Percentiles rank a stretch among this genome's conserved stretches.
Evolutionary conservation across 345 rosid genomes (phyloP).

Genomic region (Jatropha curcas): DNA sequence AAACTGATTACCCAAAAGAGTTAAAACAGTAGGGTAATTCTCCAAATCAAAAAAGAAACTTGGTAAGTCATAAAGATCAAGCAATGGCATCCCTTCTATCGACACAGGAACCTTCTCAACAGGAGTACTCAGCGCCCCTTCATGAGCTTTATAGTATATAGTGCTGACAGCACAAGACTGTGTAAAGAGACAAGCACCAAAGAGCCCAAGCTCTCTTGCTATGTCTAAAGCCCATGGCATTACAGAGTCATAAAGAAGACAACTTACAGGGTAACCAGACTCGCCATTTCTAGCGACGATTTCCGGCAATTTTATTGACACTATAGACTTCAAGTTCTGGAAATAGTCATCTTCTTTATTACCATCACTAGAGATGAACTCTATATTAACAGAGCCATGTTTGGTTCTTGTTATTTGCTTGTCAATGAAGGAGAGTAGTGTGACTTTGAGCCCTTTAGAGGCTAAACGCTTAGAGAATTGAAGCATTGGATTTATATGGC

Average conservation of each 20-base stretch:
- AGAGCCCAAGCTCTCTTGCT: slow-evolving; percentile 1
- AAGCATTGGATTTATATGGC: slow-evolving; percentile 8
- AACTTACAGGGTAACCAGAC: not conserved
- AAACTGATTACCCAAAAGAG: not conserved
- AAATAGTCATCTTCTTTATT: not conserved
- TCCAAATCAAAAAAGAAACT: not conserved
- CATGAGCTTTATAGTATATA: slow-evolving; percentile 3
- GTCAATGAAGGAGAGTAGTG: not conserved
- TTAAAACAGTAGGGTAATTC: not conserved
- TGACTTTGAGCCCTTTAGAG: slow-evolving; percentile 8
- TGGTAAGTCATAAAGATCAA: not conserved
- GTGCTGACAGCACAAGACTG: not conserved
- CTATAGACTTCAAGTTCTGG: not conserved
- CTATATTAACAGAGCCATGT: not conserved
- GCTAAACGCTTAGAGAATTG: slow-evolving; percentile 6
- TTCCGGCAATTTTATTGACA: not conserved
- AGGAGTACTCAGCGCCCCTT: not conserved
- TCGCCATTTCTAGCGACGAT: not conserved
- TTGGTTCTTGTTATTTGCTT: no score
- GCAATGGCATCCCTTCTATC: not conserved
- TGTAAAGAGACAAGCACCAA: not conserved
- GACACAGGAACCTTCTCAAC: not conserved
- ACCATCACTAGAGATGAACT: not conserved
- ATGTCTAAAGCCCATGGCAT: not conserved
- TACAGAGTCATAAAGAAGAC: not conserved